phyloP scores from a whole-genome alignment of 352 stramenopile species.

The Pythium volutum region DNA sequence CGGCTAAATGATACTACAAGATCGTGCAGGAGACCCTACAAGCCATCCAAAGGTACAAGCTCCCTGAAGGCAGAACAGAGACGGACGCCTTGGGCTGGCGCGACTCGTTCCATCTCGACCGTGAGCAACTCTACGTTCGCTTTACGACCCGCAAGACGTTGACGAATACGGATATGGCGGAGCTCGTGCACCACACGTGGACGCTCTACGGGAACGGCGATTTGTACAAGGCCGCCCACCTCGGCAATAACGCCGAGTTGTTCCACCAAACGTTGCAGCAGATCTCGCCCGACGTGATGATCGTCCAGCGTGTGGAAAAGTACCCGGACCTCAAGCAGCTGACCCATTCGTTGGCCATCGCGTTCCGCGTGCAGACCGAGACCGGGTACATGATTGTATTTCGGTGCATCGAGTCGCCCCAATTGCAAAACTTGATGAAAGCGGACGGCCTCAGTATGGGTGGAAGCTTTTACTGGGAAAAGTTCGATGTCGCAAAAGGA shows the following conservation, averaged over 20 bases:
- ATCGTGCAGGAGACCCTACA: neutral
- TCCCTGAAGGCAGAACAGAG: too few relatives aligned
- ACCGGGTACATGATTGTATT: constrained; percentile 4
- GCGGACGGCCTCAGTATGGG: too few relatives aligned
- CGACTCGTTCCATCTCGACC: neutral
- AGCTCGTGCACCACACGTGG: neutral
- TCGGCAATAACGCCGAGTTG: neutral
- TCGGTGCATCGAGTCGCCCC: neutral
- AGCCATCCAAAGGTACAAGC: neutral
- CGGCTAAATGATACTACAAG: neutral
- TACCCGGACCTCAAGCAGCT: constrained; percentile 2
- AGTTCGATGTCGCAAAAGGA: too few relatives aligned
- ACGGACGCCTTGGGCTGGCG: constrained; percentile 1
- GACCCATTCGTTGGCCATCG: constrained; percentile 8
- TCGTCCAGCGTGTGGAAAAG: constrained; percentile 13
- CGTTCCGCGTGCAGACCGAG: constrained; percentile 11
- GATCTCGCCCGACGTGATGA: constrained; percentile 10
- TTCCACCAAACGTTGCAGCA: constrained; percentile 16
- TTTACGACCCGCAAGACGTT: constrained; percentile 7
- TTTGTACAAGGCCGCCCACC: neutral
- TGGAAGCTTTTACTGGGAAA: too few relatives aligned
- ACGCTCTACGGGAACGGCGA: neutral
- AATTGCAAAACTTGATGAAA: neutral
- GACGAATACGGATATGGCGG: neutral
- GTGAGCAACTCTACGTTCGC: neutral